These are phyloP conservation scores for Marchantia polymorpha DNA, from an alignment of 225 moss, liverwort and hornwort species.

Conservation along the genomic window DNA sequence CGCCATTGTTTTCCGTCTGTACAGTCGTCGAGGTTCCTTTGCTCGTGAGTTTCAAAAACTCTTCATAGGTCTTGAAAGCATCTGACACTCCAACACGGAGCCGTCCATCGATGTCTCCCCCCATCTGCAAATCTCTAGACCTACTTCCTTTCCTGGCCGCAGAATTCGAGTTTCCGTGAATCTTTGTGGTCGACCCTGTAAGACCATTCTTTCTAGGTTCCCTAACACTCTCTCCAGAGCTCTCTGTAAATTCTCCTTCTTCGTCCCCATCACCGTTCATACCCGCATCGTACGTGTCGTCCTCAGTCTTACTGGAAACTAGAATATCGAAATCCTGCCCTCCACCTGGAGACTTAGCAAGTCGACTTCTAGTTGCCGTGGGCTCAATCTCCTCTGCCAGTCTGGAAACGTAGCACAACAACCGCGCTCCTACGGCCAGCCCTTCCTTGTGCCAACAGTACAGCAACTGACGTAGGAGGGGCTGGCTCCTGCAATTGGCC, in stretches of 20 bases:
- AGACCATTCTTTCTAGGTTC: conserved; percentile 61
- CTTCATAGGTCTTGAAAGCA: conserved; percentile 79
- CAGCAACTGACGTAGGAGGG: conserved; percentile 72
- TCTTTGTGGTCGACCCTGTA: conserved; percentile 35
- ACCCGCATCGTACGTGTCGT: conserved; percentile 34
- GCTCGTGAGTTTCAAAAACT: conserved; percentile 57
- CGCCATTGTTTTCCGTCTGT: conserved; percentile 34
- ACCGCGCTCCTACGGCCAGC: conserved; percentile 77
- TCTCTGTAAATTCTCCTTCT: conserved; percentile 49
- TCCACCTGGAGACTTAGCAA: conserved; percentile 18
- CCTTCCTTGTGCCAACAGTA: conserved; percentile 85
- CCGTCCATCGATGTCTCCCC: conserved; percentile 29
- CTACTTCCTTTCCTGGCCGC: conserved; percentile 36
- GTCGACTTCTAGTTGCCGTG: conserved; percentile 27
- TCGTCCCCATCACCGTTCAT: conserved; percentile 49
- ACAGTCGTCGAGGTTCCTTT: conserved; percentile 16
- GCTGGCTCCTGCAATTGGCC: conserved; percentile 55
- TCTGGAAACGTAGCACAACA: conserved; percentile 85
- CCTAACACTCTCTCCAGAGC: conserved; percentile 46
- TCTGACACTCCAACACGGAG: conserved; percentile 45
- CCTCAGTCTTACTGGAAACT: conserved; percentile 28
- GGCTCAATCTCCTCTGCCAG: conserved; percentile 64
- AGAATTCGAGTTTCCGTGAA: conserved; percentile 24
- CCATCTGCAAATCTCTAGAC: conserved; percentile 35
- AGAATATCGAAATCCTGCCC: conserved; percentile 34